Evolutionary conservation across 2,329 filamentous ascomycete species (phyloP).

Genomic region (Ophiostoma perfectum): DNA sequence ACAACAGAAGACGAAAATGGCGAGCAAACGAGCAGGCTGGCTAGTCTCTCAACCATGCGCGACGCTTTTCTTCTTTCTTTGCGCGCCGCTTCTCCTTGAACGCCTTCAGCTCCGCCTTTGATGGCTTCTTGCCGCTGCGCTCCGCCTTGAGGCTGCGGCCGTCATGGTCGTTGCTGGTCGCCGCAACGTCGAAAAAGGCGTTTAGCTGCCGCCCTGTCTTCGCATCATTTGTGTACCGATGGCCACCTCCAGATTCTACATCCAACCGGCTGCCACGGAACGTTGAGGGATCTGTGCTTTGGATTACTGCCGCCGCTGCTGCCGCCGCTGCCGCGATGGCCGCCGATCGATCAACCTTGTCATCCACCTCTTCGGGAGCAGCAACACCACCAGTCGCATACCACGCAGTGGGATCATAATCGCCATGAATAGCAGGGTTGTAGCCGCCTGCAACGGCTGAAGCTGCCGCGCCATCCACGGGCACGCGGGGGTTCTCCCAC

Average conservation of each 20-base stretch:
- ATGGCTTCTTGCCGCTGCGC: slow-evolving; percentile 75
- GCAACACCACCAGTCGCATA: slow-evolving; percentile 62
- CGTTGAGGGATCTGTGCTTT: slow-evolving; percentile 85
- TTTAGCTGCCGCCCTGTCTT: slow-evolving; percentile 86
- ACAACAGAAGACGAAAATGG: not conserved
- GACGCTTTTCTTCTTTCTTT: slow-evolving; percentile 88
- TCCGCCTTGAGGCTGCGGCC: slow-evolving; percentile 89
- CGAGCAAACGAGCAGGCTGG: not conserved
- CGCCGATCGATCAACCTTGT: slow-evolving; percentile 29
- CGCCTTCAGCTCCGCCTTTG: slow-evolving; percentile 78
- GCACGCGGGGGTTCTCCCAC: slow-evolving; percentile 77
- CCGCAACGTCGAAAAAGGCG: slow-evolving; percentile 92
- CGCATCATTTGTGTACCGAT: slow-evolving; percentile 71
- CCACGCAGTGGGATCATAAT: slow-evolving; percentile 93
- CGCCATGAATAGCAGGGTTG: slow-evolving; percentile 91
- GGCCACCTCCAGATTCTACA: slow-evolving; percentile 54
- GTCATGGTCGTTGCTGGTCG: slow-evolving; percentile 84
- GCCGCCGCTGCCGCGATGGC: slow-evolving; percentile 32
- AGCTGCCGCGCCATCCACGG: slow-evolving; percentile 22
- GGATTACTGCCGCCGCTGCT: slow-evolving; percentile 52
- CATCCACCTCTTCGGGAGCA: slow-evolving; percentile 13
- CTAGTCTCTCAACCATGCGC: slow-evolving; percentile 82
- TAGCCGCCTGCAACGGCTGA: slow-evolving; percentile 58
- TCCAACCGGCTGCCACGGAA: slow-evolving; percentile 56
- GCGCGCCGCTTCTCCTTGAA: slow-evolving; percentile 86